Evolutionary conservation across 2,329 filamentous ascomycete genomes (phyloP).

Genomic region (Pyricularia sp.): DNA sequence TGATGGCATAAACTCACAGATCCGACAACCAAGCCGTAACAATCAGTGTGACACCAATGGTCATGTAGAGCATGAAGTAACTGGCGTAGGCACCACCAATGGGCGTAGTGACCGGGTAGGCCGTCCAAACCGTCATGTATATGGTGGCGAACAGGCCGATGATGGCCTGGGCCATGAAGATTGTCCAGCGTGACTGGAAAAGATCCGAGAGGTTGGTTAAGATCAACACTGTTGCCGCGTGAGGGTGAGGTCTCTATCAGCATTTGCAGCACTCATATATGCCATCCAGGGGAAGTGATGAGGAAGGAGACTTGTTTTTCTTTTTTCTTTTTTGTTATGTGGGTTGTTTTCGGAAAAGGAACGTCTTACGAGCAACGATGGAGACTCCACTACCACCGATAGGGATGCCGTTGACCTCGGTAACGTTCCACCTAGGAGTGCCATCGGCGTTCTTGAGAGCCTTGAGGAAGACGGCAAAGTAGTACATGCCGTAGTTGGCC

Average conservation of each 20-base stretch:
- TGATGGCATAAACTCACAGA: slow-evolving; percentile 16
- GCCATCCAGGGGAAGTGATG: no score
- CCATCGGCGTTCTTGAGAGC: slow-evolving; percentile 29
- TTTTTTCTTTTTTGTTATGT: no score
- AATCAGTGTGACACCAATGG: slow-evolving; percentile 38
- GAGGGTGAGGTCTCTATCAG: background rate
- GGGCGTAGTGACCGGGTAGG: slow-evolving; percentile 28
- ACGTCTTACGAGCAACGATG: slow-evolving; percentile 26
- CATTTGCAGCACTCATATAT: background rate
- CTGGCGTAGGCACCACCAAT: slow-evolving; percentile 38
- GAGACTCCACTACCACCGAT: slow-evolving; percentile 38
- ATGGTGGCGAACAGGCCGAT: slow-evolving; percentile 38
- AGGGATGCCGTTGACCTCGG: slow-evolving; percentile 38
- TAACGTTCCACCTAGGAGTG: slow-evolving; percentile 27
- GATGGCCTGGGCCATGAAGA: slow-evolving; percentile 35
- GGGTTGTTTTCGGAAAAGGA: no score
- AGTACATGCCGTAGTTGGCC: slow-evolving; percentile 35
- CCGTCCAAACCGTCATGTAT: slow-evolving; percentile 45
- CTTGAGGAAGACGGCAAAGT: slow-evolving; percentile 33
- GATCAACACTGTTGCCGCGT: slow-evolving; percentile 31
- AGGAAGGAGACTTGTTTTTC: no score
- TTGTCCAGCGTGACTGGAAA: slow-evolving; percentile 37
- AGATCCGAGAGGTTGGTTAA: slow-evolving; percentile 43
- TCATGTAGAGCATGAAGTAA: slow-evolving; percentile 39
- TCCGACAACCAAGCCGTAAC: slow-evolving; percentile 44